Evolutionary conservation across 352 stramenopile species (phyloP), one percentile per base, ranked within the genome.

Genomic region (Phytophthora cryptogea): DNA sequence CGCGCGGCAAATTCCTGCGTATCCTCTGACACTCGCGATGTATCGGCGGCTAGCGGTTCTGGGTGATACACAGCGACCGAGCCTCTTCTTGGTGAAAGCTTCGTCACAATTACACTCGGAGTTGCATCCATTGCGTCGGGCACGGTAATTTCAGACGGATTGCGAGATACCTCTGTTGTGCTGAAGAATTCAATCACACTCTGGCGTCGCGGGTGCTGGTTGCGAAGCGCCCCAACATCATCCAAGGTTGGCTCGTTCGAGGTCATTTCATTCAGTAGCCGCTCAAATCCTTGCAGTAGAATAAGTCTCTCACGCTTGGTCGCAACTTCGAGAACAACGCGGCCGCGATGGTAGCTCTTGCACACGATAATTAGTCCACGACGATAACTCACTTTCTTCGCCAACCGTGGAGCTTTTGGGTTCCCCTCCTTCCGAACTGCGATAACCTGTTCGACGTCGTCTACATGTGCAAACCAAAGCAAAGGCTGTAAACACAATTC

Each of bases 311-410:
- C 79, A 27, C 56, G 53, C 50, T 86, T 88, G n/a, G 73, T 83
- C 33, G 49, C 49, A 53, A 89, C 48, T 43, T 90, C 76, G 13
- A 90, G 78, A 8, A 90, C 65, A 33, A 90, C 68, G 5, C 80
- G 80, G 28, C 76, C 79, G 20, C 74, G 80, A 56, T 87, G 73
- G 54, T 86, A 77, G 36, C 70, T 87, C 54, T 83, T 86, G 66
- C 73, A 87, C 9, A 88, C 54, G 30, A 92, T 74, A 51, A 92
- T 80, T 11, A 90, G 59, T 3, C 77, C 80, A 9, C 78, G 78
- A 9, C 71, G 75, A 46, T 85, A 59, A 39, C 76, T 92, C 33
- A 90, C 76, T 62, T 92, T 89, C 43, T 68, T 86, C 0, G 78
- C 66, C 17, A 92, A 72, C 4, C 65, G 66, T 0, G 74, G 68